phyloP scores from a whole-genome alignment of 2,329 filamentous ascomycete genomes.

The Pyrenochaeta sp. region DNA sequence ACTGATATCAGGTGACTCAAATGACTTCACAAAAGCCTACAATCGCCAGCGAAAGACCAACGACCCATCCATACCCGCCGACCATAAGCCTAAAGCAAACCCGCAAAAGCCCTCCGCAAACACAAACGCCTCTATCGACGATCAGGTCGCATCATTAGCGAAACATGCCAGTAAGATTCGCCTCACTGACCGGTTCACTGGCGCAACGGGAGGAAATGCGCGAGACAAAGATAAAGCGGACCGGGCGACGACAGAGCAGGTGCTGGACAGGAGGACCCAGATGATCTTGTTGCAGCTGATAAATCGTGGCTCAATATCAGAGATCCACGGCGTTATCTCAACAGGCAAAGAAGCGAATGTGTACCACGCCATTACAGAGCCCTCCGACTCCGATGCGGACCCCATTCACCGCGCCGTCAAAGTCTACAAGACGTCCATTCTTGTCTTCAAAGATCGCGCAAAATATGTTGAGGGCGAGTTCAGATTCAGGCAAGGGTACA shows the following conservation, averaged over 20 bases:
- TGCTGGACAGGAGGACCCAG: conserved; percentile 89
- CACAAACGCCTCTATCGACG: conserved; percentile 80
- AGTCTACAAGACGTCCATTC: conserved; percentile 97
- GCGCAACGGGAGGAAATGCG: conserved; percentile 56
- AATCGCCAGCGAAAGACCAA: conserved; percentile 81
- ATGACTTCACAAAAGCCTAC: conserved; percentile 84
- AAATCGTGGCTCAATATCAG: conserved; percentile 86
- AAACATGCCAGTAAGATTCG: conserved; percentile 87
- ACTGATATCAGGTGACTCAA: conserved; percentile 64
- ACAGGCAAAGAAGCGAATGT: conserved; percentile 99
- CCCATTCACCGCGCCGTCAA: conserved; percentile 87
- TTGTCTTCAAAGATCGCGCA: conserved; percentile 97
- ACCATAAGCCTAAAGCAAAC: conserved; percentile 74
- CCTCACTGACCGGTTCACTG: conserved; percentile 69
- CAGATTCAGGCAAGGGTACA: conserved; percentile 87
- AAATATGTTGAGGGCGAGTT: conserved; percentile 96
- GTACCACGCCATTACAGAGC: conserved; percentile 81
- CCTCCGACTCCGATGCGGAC: conserved; percentile 53
- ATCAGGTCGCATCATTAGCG: conserved; percentile 85
- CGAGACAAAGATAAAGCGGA: conserved; percentile 85
- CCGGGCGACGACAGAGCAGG: conserved; percentile 91
- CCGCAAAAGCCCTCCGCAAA: conserved; percentile 76
- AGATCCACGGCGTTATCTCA: conserved; percentile 93
- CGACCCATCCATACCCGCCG: conserved; percentile 58
- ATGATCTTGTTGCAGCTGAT: conserved; percentile 98